Base-by-base conservation (phyloP, 2,329 filamentous ascomycete genomes). In the Paraphaeosphaeria sporulosa region DNA sequence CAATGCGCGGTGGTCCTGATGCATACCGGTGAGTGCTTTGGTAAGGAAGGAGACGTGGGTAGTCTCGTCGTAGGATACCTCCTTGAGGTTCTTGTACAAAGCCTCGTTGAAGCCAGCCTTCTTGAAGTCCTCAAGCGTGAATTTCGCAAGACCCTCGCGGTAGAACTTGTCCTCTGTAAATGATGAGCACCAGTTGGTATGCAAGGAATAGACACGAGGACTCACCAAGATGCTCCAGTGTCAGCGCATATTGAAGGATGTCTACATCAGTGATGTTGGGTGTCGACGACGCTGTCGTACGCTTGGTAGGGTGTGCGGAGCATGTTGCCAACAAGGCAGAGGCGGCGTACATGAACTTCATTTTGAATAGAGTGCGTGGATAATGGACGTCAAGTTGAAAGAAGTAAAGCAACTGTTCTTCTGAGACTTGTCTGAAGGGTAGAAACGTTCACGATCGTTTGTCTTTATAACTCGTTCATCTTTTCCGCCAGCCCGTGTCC, bases 101-200 rank as follows among this genome's bases (percentile, higher is more conserved):
- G 77, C 76, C 0, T 78, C 67, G 53, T 82, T 74, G 69, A 68
- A 74, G 40, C 70, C 67, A 6, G 72, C 71, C 13, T 64, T 53
- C 40, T 52, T 59, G 66, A 71, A 76, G 61, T 72, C 63, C 2
- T 61, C 53, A 21, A 64, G 47, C 19, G 67, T 82, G 79, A 85
- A 90, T 67, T 86, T 87, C 59, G 79, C 73, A 4, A 90, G 79
- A 40, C 84, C 88, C 51, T 88, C 72, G 40, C 80, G 77, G 77
- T 91, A 91, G 78, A 90, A 90, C 57, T 80, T 81, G 62, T 85
- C 79, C 76, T 91, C 89, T 32, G 30, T 87, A 82, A 57, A 50
- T 8, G 13, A 32, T 85, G 27, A 55, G 25, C 9, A 6, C n/a
- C 4, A 36, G 25, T 32, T 32, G 30, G 10, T 32, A 40, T 8